Conservation (phyloP, 2,329 filamentous ascomycete species). For the Cytospora leucostoma region DNA sequence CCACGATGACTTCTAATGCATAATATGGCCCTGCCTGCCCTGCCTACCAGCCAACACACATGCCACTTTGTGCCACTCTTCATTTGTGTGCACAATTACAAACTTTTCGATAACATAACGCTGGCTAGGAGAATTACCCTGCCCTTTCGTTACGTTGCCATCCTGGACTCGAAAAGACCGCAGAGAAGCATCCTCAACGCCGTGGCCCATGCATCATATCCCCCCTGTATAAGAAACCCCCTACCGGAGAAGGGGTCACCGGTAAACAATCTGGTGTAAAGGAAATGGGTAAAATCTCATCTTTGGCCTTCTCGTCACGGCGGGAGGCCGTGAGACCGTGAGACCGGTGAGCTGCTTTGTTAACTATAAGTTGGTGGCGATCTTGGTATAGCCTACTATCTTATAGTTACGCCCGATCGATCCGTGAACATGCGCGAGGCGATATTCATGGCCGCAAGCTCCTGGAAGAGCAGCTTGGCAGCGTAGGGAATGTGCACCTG, state of each 20-base stretch:
- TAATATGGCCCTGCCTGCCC: background rate
- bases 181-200: constrained; percentile 21
- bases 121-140: background rate
- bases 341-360: background rate
- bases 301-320: background rate
- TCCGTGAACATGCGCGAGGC: constrained; percentile 96
- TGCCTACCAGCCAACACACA: background rate
- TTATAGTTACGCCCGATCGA: constrained; percentile 72
- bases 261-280: constrained; percentile 17
- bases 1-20: constrained; percentile 2
- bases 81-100: background rate
- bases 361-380: background rate
- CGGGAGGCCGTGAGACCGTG: background rate
- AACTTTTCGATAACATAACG: constrained; percentile 1
- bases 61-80: background rate
- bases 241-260: background rate
- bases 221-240: constrained; percentile 3
- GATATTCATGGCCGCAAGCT: constrained; percentile 97
- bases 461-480: constrained; percentile 97
- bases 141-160: background rate
- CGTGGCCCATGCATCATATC: constrained; percentile 23
- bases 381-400: constrained; percentile 44
- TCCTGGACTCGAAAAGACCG: background rate
- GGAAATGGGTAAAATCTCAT: background rate
- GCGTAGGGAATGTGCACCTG: constrained; percentile 98